Evolutionary conservation across 1,139 yeast genomes (phyloP), one percentile per base, ranked within the genome.

Genomic region (Candida glucosophila): DNA sequence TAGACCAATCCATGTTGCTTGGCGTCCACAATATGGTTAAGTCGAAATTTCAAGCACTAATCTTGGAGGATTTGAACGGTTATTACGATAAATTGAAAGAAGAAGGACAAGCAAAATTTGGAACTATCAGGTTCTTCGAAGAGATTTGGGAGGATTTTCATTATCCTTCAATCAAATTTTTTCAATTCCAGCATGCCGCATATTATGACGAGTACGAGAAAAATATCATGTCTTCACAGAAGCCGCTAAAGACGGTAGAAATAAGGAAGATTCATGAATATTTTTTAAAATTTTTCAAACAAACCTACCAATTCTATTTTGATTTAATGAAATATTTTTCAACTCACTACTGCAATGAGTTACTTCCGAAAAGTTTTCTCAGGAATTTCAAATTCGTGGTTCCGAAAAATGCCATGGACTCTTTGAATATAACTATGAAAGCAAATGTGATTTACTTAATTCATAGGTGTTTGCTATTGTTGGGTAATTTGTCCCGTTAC

Each of bases 401-500:
- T 3, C 28, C 39, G 1, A 23, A 26, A 4, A 29, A 34, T 14
- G 45, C 55, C 3, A 28, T 31, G 20, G 31, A 25, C 3, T 39
- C 42, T 4, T 14, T 36, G 7, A 37, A 41, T 26, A 23, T 45
- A 1, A 53, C 52, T 26, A 37, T 55, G 15, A 52, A 53, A 27
- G 67, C 66, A 3, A 58, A 67, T 29, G 39, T 73, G 5, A 54
- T 73, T 8, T 64, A 63, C 34, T 47, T 73, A 15, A 52, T 68
- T 17, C 76, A 77, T 39, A 61, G 67, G 31, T 73, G 76, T 31
- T 51, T 75, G 20, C 45, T 77, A 7, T 67, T 65, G 29, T 49
- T 77, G 27, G 86, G 83, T 4, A 74, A 76, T 27, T 51, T 75
- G 14, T 63, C 76, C 3, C 65, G 85, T 28, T 77, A 76, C 43